phyloP scores from a whole-genome alignment of 805 yeast genomes.

The Dipodascus geniculatus region DNA sequence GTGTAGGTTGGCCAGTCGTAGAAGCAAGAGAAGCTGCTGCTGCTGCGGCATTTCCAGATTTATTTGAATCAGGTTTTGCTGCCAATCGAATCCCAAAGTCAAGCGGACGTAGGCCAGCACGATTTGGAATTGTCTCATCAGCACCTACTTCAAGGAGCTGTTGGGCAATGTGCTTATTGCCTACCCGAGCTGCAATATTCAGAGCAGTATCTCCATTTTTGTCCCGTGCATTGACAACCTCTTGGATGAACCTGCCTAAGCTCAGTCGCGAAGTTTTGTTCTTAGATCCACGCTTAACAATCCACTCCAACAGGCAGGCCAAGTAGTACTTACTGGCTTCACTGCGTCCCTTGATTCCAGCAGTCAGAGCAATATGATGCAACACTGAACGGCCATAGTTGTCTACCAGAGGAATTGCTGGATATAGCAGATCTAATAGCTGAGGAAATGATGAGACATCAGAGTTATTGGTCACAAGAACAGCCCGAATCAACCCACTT shows the following conservation, averaged over 20 bases:
- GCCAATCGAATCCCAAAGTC: constrained; percentile 60
- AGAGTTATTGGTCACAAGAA: constrained; percentile 71
- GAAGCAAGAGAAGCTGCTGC: constrained; percentile 4
- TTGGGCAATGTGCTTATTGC: constrained; percentile 68
- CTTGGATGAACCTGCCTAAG: constrained; percentile 47
- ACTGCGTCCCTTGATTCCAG: constrained; percentile 64
- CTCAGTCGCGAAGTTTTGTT: constrained; percentile 36
- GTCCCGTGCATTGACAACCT: constrained; percentile 81
- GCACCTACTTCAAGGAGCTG: constrained; percentile 83
- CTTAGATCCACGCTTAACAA: constrained; percentile 41
- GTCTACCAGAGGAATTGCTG: constrained; percentile 56
- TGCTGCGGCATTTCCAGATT: constrained; percentile 4
- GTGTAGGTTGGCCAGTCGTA: background rate
- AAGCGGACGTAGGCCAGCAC: constrained; percentile 72
- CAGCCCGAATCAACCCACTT: constrained; percentile 74
- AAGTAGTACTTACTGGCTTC: constrained; percentile 65
- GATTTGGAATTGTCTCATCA: constrained; percentile 63
- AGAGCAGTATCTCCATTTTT: constrained; percentile 90
- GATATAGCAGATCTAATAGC: constrained; percentile 61
- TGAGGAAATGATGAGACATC: constrained; percentile 66
- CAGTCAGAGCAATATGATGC: constrained; percentile 76
- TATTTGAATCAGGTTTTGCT: constrained; percentile 4
- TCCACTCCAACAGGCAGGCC: constrained; percentile 66
- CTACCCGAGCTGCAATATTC: constrained; percentile 84
- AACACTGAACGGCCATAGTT: constrained; percentile 65